These are phyloP conservation scores for Kodamaea kakaduensis DNA, from an alignment of 805 yeast genomes.

Conservation along the genomic window DNA sequence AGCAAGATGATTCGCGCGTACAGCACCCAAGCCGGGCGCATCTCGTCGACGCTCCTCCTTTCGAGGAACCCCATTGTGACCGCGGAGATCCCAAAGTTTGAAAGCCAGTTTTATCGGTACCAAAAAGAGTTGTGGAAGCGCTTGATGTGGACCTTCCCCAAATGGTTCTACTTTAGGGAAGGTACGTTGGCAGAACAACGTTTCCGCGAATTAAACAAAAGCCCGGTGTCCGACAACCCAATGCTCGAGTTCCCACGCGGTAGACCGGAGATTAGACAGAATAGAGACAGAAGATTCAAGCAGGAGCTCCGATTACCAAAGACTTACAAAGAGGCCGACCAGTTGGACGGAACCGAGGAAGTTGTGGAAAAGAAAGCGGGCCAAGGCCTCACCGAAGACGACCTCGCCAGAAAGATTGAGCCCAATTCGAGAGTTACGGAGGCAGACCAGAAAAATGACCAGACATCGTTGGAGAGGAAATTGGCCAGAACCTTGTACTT, in stretches of 20 bases:
- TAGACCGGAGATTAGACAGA: constrained; percentile 77
- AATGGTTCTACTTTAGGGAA: constrained; percentile 82
- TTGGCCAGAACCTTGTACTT: constrained; percentile 78
- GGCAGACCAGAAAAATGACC: constrained; percentile 66
- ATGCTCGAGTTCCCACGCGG: constrained; percentile 81
- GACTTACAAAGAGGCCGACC: constrained; percentile 41
- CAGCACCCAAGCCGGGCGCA: constrained; percentile 8
- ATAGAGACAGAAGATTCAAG: constrained; percentile 81
- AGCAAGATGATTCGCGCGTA: constrained; percentile 12
- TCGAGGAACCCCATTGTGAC: constrained; percentile 85
- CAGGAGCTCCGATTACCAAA: constrained; percentile 77
- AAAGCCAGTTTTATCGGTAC: constrained; percentile 70
- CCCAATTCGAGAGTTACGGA: constrained; percentile 70
- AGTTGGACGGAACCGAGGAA: constrained; percentile 17
- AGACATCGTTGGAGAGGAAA: constrained; percentile 69
- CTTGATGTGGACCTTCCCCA: constrained; percentile 96
- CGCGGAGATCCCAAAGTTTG: constrained; percentile 69
- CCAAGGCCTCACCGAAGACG: constrained; percentile 31
- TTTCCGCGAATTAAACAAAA: constrained; percentile 68
- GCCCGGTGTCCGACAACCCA: constrained; percentile 69
- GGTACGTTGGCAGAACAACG: constrained; percentile 87
- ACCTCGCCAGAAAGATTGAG: constrained; percentile 62
- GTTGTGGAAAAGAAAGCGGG: constrained; percentile 16
- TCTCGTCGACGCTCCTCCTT: constrained; percentile 55
- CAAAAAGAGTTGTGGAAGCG: constrained; percentile 84